These are phyloP conservation scores for Leptographium lundbergii DNA, from an alignment of 2,329 filamentous ascomycete species.

Conservation along the genomic window DNA sequence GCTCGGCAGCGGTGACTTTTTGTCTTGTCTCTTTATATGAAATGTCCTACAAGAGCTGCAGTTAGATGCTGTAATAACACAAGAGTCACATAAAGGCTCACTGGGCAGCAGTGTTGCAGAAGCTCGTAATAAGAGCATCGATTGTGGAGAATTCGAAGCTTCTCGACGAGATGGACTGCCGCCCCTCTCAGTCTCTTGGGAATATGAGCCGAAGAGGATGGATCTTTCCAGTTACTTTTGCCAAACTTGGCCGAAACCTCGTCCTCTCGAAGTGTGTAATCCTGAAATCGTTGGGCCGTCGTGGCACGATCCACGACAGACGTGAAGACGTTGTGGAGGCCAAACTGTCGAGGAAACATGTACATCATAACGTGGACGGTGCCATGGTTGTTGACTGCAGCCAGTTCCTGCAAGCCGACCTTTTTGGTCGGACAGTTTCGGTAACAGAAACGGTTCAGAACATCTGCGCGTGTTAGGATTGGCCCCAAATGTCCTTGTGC, in stretches of 20 bases:
- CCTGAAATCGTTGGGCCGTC: constrained; percentile 63
- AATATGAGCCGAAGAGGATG: constrained; percentile 21
- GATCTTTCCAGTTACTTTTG: constrained; percentile 12
- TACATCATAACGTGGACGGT: constrained; percentile 74
- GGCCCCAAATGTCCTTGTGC: not conserved
- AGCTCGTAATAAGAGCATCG: constrained; percentile 71
- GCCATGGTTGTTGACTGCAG: constrained; percentile 29
- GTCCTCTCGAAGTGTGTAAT: constrained; percentile 74
- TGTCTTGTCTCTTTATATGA: not conserved
- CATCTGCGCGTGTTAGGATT: constrained; percentile 40
- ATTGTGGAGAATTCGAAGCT: constrained; percentile 56
- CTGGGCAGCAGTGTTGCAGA: constrained; percentile 70
- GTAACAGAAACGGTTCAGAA: constrained; percentile 58
- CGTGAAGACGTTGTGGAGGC: constrained; percentile 84
- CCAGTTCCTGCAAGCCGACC: not conserved
- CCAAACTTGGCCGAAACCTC: constrained; percentile 48
- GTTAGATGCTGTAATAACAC: not conserved
- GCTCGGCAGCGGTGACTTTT: not conserved
- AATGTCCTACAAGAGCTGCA: not conserved
- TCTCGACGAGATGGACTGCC: constrained; percentile 45
- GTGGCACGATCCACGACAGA: constrained; percentile 50
- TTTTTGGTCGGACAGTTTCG: constrained; percentile 21
- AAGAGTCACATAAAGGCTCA: constrained; percentile 14
- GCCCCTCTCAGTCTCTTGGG: constrained; percentile 59
- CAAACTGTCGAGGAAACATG: constrained; percentile 85